Evolutionary conservation across 257 asterid species (phyloP).

Genomic region (Nicotiana tabacum): DNA sequence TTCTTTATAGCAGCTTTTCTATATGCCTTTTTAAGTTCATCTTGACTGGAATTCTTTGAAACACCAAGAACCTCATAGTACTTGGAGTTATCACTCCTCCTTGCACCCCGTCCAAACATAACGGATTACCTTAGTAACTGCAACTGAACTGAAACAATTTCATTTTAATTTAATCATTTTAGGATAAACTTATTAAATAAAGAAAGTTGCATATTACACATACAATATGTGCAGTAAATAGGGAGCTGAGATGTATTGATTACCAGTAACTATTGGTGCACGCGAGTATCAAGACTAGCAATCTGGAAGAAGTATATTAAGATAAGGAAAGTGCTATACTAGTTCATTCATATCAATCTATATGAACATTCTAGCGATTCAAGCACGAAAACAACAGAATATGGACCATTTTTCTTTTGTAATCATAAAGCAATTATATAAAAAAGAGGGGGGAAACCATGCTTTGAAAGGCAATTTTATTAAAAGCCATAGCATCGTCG

Average conservation of each 20-base stretch:
- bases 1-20: constrained; percentile 50
- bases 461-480: background rate
- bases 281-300: background rate
- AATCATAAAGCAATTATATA: background rate
- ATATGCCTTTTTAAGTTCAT: constrained; percentile 53
- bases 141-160: background rate
- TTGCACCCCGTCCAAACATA: constrained; percentile 42
- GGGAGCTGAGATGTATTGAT: background rate
- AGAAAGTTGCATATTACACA: background rate
- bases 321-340: background rate
- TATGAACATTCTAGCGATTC: background rate
- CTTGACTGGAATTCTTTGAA: constrained; percentile 30
- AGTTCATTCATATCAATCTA: too few species aligned
- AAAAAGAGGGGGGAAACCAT: background rate
- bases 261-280: background rate
- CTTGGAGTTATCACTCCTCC: constrained; percentile 32
- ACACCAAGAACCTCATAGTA: constrained; percentile 50
- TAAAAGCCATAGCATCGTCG: background rate
- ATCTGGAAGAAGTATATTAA: background rate
- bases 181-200: background rate
- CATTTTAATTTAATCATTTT: background rate
- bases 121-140: background rate
- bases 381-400: background rate
- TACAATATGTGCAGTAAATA: background rate
- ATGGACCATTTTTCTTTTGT: background rate